Base-by-base conservation (phyloP, 2,329 filamentous ascomycete genomes). In the Chaetomiaceae sp. region DNA sequence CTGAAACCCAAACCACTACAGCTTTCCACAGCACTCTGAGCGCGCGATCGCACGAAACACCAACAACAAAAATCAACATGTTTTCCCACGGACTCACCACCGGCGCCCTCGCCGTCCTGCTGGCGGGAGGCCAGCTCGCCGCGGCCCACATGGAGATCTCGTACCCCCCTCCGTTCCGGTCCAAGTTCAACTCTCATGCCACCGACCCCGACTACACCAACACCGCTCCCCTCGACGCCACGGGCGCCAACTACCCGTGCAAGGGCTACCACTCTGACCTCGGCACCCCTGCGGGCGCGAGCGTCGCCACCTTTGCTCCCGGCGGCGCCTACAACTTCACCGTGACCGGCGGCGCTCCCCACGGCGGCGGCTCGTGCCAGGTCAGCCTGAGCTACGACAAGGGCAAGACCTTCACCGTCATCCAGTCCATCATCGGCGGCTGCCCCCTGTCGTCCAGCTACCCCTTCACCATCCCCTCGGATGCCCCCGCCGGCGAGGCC, bases 331-430 rank as follows among this genome's bases (percentile, higher is more conserved):
- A 87, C 68, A 78, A 79, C 58, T 75, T 90, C 68, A 79, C 76
- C 53, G 71, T 91, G 48, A 70, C 69, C 52, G 87, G 86, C 31
- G 77, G 76, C 44, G 81, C 82, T 40, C 68, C 67, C 46, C 86
- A 89, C 70, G 72, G 74, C 33, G 87, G 87, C 34, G 87, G 87
- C 35, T 88, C 83, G 9, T 91, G 87, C 70, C 88, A 93, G 70
- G 73, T 88, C 41, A 81, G 83, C 3, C 73, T 92, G 23, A 87
- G 84, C 27, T 88, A 85, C 68, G 86, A 92, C 70, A 73, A 79
- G 56, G 87, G 86, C 41, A 68, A 73, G 50, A 81, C 79, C 17
- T 92, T 87, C 73, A 82, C 77, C 54, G 88, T 89, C 72, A 73
- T 82, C 57, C 68, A 79, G 62, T 79, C 77, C 58, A 78, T 75